These are phyloP conservation scores for Nicotiana undulata DNA, from an alignment of 257 asterid genomes.

Conservation along the genomic window DNA sequence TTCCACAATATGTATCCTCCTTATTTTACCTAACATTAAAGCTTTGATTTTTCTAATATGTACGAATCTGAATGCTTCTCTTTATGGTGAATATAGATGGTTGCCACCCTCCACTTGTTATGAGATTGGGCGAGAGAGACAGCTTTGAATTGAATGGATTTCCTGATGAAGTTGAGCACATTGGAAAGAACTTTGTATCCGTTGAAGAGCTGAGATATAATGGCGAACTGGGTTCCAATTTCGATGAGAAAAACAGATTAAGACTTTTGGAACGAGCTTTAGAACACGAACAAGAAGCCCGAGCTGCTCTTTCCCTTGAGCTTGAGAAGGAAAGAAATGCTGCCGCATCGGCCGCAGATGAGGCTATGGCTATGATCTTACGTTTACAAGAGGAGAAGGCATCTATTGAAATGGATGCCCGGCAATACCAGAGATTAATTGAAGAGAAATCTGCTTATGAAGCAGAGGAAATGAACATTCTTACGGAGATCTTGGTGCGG, in stretches of 20 bases:
- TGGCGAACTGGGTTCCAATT: not conserved
- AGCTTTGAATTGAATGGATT: slow-evolving; percentile 14
- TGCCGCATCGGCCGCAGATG: slow-evolving; percentile 92
- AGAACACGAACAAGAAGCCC: slow-evolving; percentile 48
- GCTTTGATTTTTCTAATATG: not conserved
- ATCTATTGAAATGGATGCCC: slow-evolving; percentile 76
- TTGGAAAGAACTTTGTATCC: slow-evolving; percentile 12
- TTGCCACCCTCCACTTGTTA: slow-evolving; percentile 21
- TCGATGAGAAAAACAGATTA: slow-evolving; percentile 24
- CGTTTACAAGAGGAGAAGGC: slow-evolving; percentile 96
- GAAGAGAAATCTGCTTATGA: slow-evolving; percentile 86
- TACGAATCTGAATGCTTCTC: not conserved
- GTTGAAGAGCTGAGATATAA: slow-evolving; percentile 17
- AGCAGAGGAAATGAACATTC: slow-evolving; percentile 80
- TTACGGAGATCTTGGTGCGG: slow-evolving; percentile 63
- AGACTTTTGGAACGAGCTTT: slow-evolving; percentile 53
- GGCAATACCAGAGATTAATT: slow-evolving; percentile 71
- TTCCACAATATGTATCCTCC: not conserved
- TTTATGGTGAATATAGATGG: slow-evolving; percentile 24
- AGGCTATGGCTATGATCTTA: slow-evolving; percentile 95
- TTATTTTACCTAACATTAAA: not conserved
- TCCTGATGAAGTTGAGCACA: slow-evolving; percentile 20
- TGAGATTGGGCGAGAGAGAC: slow-evolving; percentile 28
- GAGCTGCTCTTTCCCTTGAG: slow-evolving; percentile 33
- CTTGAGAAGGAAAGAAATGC: slow-evolving; percentile 95